A percentile compares a stretch with the other conserved stretches of the same genome.
These are phyloP conservation scores for Trichocladium uniseriatum DNA, from an alignment of 495 filamentous ascomycete genomes.

Conservation along the genomic window DNA sequence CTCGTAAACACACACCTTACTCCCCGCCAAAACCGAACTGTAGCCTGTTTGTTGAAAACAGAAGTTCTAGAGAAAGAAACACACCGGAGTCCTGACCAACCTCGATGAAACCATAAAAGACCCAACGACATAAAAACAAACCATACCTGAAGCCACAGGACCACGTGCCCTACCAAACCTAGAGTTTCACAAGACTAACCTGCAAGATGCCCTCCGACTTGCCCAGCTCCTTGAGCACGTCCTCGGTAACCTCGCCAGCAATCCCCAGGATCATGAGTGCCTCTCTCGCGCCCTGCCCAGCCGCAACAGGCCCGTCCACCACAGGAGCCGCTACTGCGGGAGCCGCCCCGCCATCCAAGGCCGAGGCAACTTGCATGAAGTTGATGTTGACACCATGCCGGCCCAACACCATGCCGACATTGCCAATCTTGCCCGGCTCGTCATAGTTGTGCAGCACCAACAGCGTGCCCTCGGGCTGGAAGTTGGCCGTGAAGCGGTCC, in stretches of 20 bases:
- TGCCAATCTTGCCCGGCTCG: conserved; percentile 62
- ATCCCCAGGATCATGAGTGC: conserved; percentile 68
- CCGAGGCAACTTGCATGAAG: conserved; percentile 57
- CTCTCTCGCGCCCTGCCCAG: conserved; percentile 35
- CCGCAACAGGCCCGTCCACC: conserved; percentile 14
- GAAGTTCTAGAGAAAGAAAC: too few species aligned
- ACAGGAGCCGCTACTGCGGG: conserved; percentile 15
- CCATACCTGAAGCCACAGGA: too few species aligned
- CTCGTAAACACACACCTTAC: too few species aligned
- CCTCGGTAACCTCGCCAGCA: conserved; percentile 44
- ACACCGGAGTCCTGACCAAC: too few species aligned
- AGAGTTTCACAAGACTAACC: conserved; percentile 50
- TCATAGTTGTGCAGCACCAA: conserved; percentile 64
- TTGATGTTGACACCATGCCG: conserved; percentile 57
- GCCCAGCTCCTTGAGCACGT: conserved; percentile 46
- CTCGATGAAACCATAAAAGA: too few species aligned
- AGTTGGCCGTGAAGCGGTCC: conserved; percentile 53
- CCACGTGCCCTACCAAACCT: background rate
- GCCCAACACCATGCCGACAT: conserved; percentile 55
- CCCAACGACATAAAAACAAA: too few species aligned
- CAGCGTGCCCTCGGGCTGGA: conserved; percentile 54
- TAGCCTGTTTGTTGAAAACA: too few species aligned
- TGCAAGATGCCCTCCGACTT: conserved; percentile 51
- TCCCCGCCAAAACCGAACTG: too few species aligned
- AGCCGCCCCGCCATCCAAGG: conserved; percentile 31